Base-by-base conservation (phyloP, 1,139 yeast genomes). In the Petasospora rhodanensis region DNA sequence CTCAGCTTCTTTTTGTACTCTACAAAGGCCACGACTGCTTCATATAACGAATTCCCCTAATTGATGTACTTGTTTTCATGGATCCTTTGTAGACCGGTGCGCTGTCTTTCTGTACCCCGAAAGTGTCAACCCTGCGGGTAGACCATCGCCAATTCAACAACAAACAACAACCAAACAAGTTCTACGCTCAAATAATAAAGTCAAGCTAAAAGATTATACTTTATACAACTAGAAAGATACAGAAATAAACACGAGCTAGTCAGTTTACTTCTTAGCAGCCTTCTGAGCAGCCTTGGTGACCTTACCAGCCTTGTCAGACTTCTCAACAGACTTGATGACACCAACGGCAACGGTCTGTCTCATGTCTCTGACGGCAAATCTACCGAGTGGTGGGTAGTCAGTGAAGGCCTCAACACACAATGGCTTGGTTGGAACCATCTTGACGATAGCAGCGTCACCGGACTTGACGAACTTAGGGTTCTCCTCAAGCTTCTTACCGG, bases 341-440 rank as follows among this genome's bases (percentile, higher is more conserved):
- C 97, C 97, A 68, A 89, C 97, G 66, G 96, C 97, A 62, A 89
- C 97, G 58, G 38, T 34, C 38, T 34, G 38, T 34, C 96, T 85
- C 96, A 87, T 87, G 74, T 87, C 96, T 82, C 96, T 91, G 79
- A 87, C 96, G 65, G 96, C 96, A 78, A 87, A 87, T 80, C 96
- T 86, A 69, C 96, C 96, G 67, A 37, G 35, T 32, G 40, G 40
- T 36, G 40, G 40, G 40, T 36, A 36, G 35, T 84, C 91, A 63
- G 93, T 75, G 93, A 81, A 85, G 61, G 94, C 77, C 79, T 85
- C 95, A 68, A 85, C 95, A 75, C 93, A 84, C 94, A 85, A 81
- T 68, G 95, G 95, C 85, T 85, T 85, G 69, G 93, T 73, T 70
- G 94, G 94, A 55, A 82, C 72, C 79, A 84, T 76, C 77, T 77